Conservation (phyloP, 495 filamentous ascomycete species). For the Aspergillus steynii region DNA sequence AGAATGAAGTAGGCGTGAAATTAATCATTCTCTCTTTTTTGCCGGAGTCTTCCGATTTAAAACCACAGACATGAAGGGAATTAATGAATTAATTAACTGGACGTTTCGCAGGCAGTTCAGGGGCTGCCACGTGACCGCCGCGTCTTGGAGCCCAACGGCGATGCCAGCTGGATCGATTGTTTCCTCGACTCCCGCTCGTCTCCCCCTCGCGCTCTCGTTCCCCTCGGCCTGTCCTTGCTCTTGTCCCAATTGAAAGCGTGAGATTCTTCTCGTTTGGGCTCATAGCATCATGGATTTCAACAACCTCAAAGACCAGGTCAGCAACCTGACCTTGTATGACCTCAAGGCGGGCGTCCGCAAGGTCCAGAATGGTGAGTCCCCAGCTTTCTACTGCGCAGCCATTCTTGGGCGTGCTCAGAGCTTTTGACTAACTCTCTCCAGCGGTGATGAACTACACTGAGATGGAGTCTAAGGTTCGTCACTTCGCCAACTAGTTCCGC, state of each 20-base stretch:
- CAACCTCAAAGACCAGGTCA: slow-evolving; percentile 82
- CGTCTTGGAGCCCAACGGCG: slow-evolving; percentile 26
- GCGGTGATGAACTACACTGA: slow-evolving; percentile 99
- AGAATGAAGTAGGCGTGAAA: background rate
- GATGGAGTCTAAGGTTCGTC: slow-evolving; percentile 92
- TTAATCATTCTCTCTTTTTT: background rate
- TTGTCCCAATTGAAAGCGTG: slow-evolving; percentile 19
- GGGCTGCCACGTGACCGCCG: slow-evolving; percentile 42
- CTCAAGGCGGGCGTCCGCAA: slow-evolving; percentile 96
- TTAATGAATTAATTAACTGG: slow-evolving; percentile 3
- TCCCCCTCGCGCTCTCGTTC: slow-evolving; percentile 19
- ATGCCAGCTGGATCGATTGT: slow-evolving; percentile 35
- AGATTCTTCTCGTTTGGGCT: slow-evolving; percentile 5
- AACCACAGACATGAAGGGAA: background rate
- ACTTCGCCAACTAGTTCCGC: slow-evolving; percentile 6
- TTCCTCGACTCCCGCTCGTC: slow-evolving; percentile 14
- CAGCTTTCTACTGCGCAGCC: background rate
- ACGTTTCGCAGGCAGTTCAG: slow-evolving; percentile 19
- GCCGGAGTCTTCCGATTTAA: background rate
- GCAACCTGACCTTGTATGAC: slow-evolving; percentile 94
- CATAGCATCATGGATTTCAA: slow-evolving; percentile 74
- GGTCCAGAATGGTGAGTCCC: slow-evolving; percentile 88
- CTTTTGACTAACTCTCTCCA: slow-evolving; percentile 31
- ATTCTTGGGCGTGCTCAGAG: background rate
- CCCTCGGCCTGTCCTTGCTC: slow-evolving; percentile 11